Base-by-base conservation (phyloP, 345 rosid genomes). In the Geranium rotundifolium region DNA sequence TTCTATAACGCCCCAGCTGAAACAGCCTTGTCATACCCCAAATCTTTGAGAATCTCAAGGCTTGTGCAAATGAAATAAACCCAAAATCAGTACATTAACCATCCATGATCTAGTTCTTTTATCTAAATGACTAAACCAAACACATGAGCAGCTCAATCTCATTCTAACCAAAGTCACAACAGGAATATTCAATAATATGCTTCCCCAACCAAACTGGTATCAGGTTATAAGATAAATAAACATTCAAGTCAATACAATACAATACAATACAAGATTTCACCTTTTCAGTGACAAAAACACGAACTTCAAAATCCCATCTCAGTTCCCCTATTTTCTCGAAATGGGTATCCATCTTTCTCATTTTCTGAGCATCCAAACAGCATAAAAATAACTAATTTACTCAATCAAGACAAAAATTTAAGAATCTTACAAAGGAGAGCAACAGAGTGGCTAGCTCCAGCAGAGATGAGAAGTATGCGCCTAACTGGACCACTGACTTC, bases 381-480 rank as follows among this genome's bases (percentile, higher is more conserved):
- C 56, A 27, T 15, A 37, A 12, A 27, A 54, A 18, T 3, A 34
- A 50, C 6, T 34, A 7, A 0, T 31, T 17, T 7, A 56, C 55
- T 15, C 20, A 56, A 16, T 14, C 8, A 15, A 30, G 30, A 12
- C 13, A 17, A 5, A 17, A 31, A 64, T 39, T 54, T 5, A 4
- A 3, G 23, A 52, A 17, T 65, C 85, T 59, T 78, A 92, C 99
- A 79, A 62, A 92, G 96, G 17, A 87, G 85, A 65, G 99, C 97
- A 54, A 89, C 87, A 59, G 99, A 92, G 73, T 92, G 96, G 69
- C 90, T 87, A 66, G 99, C 99, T 55, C 99, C 99, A 52, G 99
- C 95, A 58, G 99, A 92, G 73, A 89, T 76, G 66, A 92, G 80
- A 70, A 87, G 77, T 74, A 92, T 83, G 9, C 65, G 83, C 70